These are phyloP conservation scores for Fusarium anguioides DNA, from an alignment of 2,329 filamentous ascomycete species.

Conservation along the genomic window DNA sequence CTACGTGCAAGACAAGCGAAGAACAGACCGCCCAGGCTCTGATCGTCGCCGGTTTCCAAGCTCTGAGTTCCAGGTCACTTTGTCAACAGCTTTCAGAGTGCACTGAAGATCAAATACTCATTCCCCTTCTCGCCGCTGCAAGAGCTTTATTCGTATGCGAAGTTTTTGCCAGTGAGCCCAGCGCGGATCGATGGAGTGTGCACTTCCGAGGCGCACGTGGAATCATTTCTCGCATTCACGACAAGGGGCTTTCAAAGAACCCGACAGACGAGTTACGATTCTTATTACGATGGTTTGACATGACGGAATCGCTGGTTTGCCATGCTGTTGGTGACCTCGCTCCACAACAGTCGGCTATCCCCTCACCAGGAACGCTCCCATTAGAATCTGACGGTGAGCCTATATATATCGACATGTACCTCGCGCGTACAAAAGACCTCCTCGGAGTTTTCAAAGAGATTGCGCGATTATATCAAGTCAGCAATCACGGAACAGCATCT, in stretches of 20 bases:
- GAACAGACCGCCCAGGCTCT: conserved; percentile 25
- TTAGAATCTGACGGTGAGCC: conserved; percentile 14
- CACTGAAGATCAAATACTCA: conserved; percentile 21
- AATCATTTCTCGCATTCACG: conserved; percentile 20
- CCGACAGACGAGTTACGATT: conserved; percentile 29
- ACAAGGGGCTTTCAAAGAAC: conserved; percentile 13
- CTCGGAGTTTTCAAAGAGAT: conserved; percentile 34
- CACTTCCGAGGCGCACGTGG: conserved; percentile 32
- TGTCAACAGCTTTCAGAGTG: conserved; percentile 27
- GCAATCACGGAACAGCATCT: accelerated
- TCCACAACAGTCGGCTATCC: conserved; percentile 19
- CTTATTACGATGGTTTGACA: conserved; percentile 33
- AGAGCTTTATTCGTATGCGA: conserved; percentile 33
- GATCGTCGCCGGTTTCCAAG: conserved; percentile 29
- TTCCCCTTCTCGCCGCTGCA: conserved; percentile 22
- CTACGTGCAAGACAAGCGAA: conserved; percentile 28
- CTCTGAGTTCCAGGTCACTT: conserved; percentile 33
- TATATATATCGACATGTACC: conserved; percentile 36
- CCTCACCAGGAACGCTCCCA: conserved; percentile 25
- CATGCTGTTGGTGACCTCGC: conserved; percentile 25
- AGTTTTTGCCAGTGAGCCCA: conserved; percentile 33
- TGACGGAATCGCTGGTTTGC: conserved; percentile 36
- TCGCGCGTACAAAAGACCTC: conserved; percentile 26
- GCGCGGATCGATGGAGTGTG: conserved; percentile 33
- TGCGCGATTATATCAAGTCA: conserved; percentile 3